Base-by-base conservation (phyloP, 2,329 filamentous ascomycete species). In the Aspergillus viridinutans region DNA sequence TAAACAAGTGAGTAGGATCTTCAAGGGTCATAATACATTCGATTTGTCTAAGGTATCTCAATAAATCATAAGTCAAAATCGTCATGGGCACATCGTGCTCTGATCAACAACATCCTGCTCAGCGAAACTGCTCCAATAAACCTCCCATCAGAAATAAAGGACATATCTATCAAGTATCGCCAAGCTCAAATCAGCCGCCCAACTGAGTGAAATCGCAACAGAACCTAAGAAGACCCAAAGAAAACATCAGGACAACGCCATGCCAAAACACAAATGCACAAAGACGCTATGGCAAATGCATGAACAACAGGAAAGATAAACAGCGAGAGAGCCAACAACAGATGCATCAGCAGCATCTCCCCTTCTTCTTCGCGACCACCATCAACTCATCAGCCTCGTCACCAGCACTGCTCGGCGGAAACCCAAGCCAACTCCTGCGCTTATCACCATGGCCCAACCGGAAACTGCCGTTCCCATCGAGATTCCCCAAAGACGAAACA, bases 391-490 rank as follows among this genome's bases (percentile, higher is more conserved):
- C 66, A 45, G 68, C 65, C 9, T 69, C 70, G 28, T 74, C 73
- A 3, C 71, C 72, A 42, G 72, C 66, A 71, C 75, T 75, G 67
- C 77, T 75, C 61, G 75, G 79, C 2, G 84, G 80, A 60, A 87
- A 81, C 0, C 85, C 84, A 50, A 89, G 72, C 86, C 86, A 89
- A 69, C 85, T 88, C 61, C 83, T 77, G 62, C 86, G 76, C 74
- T 88, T 87, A 68, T 87, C 85, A 1, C 82, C 83, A 53, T 76
- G 66, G 1, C 82, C 82, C 4, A 85, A 63, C 29, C 85, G 76
- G 64, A 88, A 87, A 67, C 84, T 87, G 0, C 84, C 84, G 42
- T 77, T 80, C 0, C 76, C 76, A 32, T 77, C 70, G 3, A 74
- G 59, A 67, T 74, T 66, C 49, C 71, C 73, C 23, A 74, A 73